A percentile compares a stretch with the other conserved stretches of the same genome.
phyloP scores from a whole-genome alignment of 495 filamentous ascomycete genomes.

The Aspergillus haitiensis region DNA sequence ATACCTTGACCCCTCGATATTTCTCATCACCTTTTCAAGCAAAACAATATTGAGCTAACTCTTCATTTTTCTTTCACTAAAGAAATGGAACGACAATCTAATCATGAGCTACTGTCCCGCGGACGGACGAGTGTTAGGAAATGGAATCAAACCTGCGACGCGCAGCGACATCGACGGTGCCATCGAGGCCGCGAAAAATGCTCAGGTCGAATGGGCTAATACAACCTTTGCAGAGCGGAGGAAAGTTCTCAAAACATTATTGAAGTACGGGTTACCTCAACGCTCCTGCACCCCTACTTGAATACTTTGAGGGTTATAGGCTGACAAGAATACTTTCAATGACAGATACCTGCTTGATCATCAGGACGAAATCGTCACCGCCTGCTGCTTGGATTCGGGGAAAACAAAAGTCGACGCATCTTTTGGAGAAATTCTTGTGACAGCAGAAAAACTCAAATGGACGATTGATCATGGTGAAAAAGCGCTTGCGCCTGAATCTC shows the following conservation, averaged over 20 bases:
- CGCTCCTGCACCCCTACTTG: background rate
- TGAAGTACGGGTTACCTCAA: conserved; percentile 56
- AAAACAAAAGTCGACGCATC: conserved; percentile 94
- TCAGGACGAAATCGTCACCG: conserved; percentile 80
- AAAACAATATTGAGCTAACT: conserved; percentile 3
- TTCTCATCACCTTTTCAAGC: background rate
- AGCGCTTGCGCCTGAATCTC: conserved; percentile 66
- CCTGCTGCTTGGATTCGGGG: conserved; percentile 92
- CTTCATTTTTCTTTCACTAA: background rate
- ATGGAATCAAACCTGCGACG: conserved; percentile 71
- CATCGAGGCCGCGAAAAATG: conserved; percentile 67
- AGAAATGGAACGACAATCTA: conserved; percentile 46
- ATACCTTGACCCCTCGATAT: background rate
- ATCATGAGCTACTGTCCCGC: conserved; percentile 80
- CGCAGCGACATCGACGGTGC: conserved; percentile 77
- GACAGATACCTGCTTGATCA: conserved; percentile 76
- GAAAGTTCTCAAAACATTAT: conserved; percentile 75
- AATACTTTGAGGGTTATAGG: background rate
- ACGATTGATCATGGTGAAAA: conserved; percentile 88
- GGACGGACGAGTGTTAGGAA: conserved; percentile 78
- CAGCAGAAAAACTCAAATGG: conserved; percentile 91
- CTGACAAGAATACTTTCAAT: conserved; percentile 1
- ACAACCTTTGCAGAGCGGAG: conserved; percentile 78
- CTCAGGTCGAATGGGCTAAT: conserved; percentile 77
- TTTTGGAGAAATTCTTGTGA: conserved; percentile 92